phyloP scores from a whole-genome alignment of 2,329 filamentous ascomycete genomes.

The Colletotrichum trifolii region DNA sequence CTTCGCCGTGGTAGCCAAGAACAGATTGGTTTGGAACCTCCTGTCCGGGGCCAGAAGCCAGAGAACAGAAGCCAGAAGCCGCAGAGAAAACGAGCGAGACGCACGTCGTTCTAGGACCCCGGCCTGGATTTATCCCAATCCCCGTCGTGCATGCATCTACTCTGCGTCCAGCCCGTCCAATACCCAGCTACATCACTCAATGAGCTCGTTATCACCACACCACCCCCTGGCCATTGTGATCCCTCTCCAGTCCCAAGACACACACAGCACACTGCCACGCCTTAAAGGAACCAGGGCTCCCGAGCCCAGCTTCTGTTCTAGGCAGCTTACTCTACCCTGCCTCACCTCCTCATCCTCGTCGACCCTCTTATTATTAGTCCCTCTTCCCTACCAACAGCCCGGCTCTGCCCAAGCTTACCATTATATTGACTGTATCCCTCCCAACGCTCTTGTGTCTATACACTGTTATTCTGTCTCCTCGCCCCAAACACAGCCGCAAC shows the following conservation, averaged over 20 bases:
- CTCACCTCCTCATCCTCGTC: slow-evolving; percentile 17
- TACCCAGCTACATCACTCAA: slow-evolving; percentile 6
- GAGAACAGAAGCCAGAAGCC: slow-evolving; percentile 20
- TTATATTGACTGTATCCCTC: slow-evolving; percentile 23
- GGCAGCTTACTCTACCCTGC: slow-evolving; percentile 13
- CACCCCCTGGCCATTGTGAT: slow-evolving; percentile 12
- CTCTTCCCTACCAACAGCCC: background rate
- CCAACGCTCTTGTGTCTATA: slow-evolving; percentile 10
- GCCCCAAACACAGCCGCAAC: slow-evolving; percentile 6
- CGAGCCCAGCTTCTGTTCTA: slow-evolving; percentile 31
- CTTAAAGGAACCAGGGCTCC: slow-evolving; percentile 36
- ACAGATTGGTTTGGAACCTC: background rate
- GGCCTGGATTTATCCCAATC: slow-evolving; percentile 12
- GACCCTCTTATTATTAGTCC: slow-evolving; percentile 6
- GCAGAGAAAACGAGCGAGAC: slow-evolving; percentile 29
- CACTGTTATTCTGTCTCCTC: background rate
- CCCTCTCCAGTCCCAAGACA: slow-evolving; percentile 32
- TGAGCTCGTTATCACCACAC: background rate
- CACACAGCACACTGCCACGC: slow-evolving; percentile 28
- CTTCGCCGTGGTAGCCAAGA: slow-evolving; percentile 19
- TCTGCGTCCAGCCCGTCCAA: slow-evolving; percentile 20
- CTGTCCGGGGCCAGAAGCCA: slow-evolving; percentile 7
- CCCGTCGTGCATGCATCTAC: slow-evolving; percentile 25
- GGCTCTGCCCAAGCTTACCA: slow-evolving; percentile 15
- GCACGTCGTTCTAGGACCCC: slow-evolving; percentile 23